Evolutionary conservation across 2,329 filamentous ascomycete genomes (phyloP).

Genomic region (Davidsoniella eucalypti): DNA sequence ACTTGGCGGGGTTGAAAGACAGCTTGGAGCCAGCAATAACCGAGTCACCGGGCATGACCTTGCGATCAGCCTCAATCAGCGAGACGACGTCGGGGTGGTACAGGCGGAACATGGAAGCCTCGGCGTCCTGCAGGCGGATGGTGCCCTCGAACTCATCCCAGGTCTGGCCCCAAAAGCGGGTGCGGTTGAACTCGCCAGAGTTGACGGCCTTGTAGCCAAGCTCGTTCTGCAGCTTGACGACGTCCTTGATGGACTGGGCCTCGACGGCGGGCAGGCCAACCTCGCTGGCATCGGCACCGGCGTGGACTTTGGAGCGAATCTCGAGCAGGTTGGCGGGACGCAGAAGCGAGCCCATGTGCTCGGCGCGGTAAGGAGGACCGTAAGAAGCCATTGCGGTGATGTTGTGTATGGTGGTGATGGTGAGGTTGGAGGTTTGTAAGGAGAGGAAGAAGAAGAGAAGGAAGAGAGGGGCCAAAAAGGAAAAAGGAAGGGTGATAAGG

Average conservation of each 20-base stretch:
- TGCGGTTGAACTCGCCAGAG: slow-evolving; percentile 52
- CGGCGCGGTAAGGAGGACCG: slow-evolving; percentile 49
- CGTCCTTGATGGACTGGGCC: slow-evolving; percentile 46
- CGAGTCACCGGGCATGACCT: slow-evolving; percentile 40
- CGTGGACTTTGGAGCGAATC: slow-evolving; percentile 19
- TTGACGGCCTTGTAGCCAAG: slow-evolving; percentile 50
- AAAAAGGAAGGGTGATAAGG: not conserved
- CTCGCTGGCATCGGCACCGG: slow-evolving; percentile 31
- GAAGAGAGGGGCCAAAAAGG: not conserved
- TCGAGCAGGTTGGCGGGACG: slow-evolving; percentile 36
- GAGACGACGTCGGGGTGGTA: slow-evolving; percentile 39
- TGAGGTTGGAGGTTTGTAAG: not conserved
- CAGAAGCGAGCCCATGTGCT: slow-evolving; percentile 59
- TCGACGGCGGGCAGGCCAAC: slow-evolving; percentile 42
- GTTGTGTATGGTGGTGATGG: not conserved
- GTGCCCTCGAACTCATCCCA: slow-evolving; percentile 38
- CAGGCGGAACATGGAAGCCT: slow-evolving; percentile 34
- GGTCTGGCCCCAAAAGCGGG: slow-evolving; percentile 35
- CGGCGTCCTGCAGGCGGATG: slow-evolving; percentile 31
- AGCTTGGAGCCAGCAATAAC: slow-evolving; percentile 35
- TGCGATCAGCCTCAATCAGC: slow-evolving; percentile 33
- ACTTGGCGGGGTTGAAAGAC: slow-evolving; percentile 25
- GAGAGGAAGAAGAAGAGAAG: not conserved
- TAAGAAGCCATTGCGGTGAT: slow-evolving; percentile 6
- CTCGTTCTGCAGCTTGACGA: slow-evolving; percentile 51